Percentiles rank a stretch among this genome's conserved stretches.
Conservation (phyloP, 139 green algal species). For the Mesostigma viride region DNA sequence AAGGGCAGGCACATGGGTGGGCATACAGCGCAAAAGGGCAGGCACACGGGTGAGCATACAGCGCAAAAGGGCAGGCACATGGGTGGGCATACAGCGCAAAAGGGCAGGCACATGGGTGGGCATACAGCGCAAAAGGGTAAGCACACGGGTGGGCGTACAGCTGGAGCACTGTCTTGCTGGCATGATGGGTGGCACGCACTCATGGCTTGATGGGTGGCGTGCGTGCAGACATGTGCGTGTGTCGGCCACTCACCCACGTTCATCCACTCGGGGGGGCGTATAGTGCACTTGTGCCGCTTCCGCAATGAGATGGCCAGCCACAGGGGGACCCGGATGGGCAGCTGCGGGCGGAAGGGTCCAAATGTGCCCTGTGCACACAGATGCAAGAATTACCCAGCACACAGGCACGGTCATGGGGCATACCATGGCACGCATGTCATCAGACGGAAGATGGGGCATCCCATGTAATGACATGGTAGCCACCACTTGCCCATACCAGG, state of each 20-base stretch:
- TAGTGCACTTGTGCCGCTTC: constrained; percentile 56
- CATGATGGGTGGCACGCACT: too few relatives aligned
- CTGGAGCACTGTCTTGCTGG: too few relatives aligned
- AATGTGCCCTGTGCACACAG: constrained; percentile 48
- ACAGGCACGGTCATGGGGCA: not conserved
- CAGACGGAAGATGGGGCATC: not conserved
- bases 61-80: too few relatives aligned
- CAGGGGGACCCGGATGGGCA: constrained; percentile 54
- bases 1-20: too few relatives aligned
- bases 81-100: too few relatives aligned
- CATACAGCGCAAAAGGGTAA: too few relatives aligned
- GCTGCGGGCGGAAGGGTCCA: constrained; percentile 67
- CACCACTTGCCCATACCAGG: not conserved
- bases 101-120: too few relatives aligned
- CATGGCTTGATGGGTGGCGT: too few relatives aligned
- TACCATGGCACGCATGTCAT: not conserved
- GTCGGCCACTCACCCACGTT: constrained; percentile 22
- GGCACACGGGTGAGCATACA: too few relatives aligned
- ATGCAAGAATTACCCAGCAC: not conserved
- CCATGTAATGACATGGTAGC: not conserved
- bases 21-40: too few relatives aligned
- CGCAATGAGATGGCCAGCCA: constrained; percentile 71
- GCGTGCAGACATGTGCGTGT: too few relatives aligned
- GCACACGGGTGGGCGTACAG: too few relatives aligned
- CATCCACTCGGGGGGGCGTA: constrained; percentile 68